A percentile compares a stretch with the other conserved stretches of the same genome.
phyloP scores from a whole-genome alignment of 352 stramenopile genomes.

The Globisporangium heterothallicum region DNA sequence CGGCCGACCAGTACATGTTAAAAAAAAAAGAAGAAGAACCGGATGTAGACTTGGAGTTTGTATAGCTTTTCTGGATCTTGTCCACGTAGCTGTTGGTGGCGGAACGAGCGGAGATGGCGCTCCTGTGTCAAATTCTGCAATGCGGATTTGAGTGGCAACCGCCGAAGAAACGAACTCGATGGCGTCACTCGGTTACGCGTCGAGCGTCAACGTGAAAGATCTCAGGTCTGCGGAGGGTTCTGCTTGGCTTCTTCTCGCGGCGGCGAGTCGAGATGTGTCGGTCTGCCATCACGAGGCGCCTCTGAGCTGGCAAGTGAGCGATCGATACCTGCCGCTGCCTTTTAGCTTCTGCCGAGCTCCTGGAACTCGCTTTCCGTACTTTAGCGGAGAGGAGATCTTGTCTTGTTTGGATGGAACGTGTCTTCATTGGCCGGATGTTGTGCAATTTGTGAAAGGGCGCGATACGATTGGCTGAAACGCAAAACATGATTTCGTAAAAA shows the following conservation, averaged over 20 bases:
- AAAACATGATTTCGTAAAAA: constrained; percentile 5
- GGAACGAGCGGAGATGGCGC: background rate
- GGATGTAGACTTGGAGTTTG: background rate
- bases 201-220: constrained; percentile 9
- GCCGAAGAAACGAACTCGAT: background rate
- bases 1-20: constrained; percentile 81
- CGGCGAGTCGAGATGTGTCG: constrained; percentile 5
- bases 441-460: background rate
- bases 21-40: too few relatives aligned
- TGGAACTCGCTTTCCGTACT: constrained; percentile 1
- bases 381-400: background rate
- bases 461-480: background rate
- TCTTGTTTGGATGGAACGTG: background rate
- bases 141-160: background rate
- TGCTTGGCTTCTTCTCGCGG: background rate
- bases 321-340: constrained; percentile 1
- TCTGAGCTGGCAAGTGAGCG: too few relatives aligned
- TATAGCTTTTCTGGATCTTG: constrained; percentile 5
- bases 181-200: constrained; percentile 11
- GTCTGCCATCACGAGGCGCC: background rate
- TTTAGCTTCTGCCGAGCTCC: constrained; percentile 1
- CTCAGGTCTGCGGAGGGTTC: background rate
- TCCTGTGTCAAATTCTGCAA: constrained; percentile 1
- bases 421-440: background rate
- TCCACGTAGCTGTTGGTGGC: background rate